phyloP scores from a whole-genome alignment of 1,139 yeast genomes.

The Kurtzmaniella quercitrusa region DNA sequence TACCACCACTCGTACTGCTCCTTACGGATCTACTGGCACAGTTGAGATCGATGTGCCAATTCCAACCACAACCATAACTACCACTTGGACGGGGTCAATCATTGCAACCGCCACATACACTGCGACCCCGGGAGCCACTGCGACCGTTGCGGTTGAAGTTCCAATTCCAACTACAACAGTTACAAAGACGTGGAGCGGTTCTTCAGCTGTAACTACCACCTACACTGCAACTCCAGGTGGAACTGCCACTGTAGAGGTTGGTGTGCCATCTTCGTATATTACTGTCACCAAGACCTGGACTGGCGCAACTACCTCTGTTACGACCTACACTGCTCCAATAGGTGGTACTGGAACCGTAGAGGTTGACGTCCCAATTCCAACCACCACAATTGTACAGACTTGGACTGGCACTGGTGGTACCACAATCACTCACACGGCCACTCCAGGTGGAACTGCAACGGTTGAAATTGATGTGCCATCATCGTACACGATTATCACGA shows the following conservation, averaged over 20 bases:
- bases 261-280: slow-evolving; percentile 11
- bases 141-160: slow-evolving; percentile 4
- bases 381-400: slow-evolving; percentile 4
- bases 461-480: slow-evolving; percentile 11
- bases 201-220: slow-evolving; percentile 7
- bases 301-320: slow-evolving; percentile 6
- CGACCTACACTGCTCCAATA: slow-evolving; percentile 12
- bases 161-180: slow-evolving; percentile 7
- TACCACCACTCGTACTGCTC: slow-evolving; percentile 7
- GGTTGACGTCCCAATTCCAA: slow-evolving; percentile 11
- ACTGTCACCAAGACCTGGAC: slow-evolving; percentile 10
- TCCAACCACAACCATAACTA: slow-evolving; percentile 16
- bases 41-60: slow-evolving; percentile 15
- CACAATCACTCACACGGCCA: not conserved
- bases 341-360: slow-evolving; percentile 10
- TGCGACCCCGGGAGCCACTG: slow-evolving; percentile 1
- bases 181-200: slow-evolving; percentile 8
- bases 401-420: not conserved
- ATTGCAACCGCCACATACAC: slow-evolving; percentile 3
- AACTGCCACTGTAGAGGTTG: slow-evolving; percentile 11
- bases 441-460: slow-evolving; percentile 5
- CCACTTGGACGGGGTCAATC: slow-evolving; percentile 12
- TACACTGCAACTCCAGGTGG: slow-evolving; percentile 8
- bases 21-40: slow-evolving; percentile 12
- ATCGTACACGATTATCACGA: slow-evolving; percentile 13